phyloP scores from a whole-genome alignment of 495 filamentous ascomycete species.

The Daldinia bambusicola region DNA sequence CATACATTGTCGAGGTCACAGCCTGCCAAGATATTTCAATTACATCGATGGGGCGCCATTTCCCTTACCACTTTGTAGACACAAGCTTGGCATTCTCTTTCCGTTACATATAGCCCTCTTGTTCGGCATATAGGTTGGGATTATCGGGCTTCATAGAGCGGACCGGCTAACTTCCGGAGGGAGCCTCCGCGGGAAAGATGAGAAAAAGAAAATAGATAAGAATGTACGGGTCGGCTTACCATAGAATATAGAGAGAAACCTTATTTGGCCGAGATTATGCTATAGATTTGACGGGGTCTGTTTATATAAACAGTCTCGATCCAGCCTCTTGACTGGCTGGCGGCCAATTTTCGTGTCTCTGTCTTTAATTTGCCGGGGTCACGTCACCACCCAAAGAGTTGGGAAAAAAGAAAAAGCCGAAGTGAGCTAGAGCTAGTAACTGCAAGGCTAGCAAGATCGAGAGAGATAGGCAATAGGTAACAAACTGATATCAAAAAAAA shows the following conservation, averaged over 20 bases:
- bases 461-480: neutral
- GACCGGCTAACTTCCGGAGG: slow-evolving; percentile 6
- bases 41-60: slow-evolving; percentile 4
- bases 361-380: slow-evolving; percentile 22
- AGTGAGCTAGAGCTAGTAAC: neutral
- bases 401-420: slow-evolving; percentile 10
- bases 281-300: slow-evolving; percentile 5
- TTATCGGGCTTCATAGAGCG: slow-evolving; percentile 19
- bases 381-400: slow-evolving; percentile 1
- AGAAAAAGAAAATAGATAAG: too few species aligned
- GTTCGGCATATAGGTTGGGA: slow-evolving; percentile 40
- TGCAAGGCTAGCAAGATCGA: slow-evolving; percentile 5
- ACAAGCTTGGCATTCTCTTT: slow-evolving; percentile 25
- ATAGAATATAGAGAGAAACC: neutral
- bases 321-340: slow-evolving; percentile 8
- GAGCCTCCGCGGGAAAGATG: slow-evolving; percentile 2
- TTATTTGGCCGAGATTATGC: slow-evolving; percentile 7
- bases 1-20: slow-evolving; percentile 21
- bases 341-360: slow-evolving; percentile 22
- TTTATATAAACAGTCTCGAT: slow-evolving; percentile 10
- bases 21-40: slow-evolving; percentile 28
- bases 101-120: slow-evolving; percentile 22
- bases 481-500: slow-evolving; percentile 6
- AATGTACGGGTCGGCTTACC: neutral
- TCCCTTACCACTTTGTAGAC: neutral